Evolutionary conservation across 305 asterid genomes (phyloP).

Genomic region (Fraxinus sp.): DNA sequence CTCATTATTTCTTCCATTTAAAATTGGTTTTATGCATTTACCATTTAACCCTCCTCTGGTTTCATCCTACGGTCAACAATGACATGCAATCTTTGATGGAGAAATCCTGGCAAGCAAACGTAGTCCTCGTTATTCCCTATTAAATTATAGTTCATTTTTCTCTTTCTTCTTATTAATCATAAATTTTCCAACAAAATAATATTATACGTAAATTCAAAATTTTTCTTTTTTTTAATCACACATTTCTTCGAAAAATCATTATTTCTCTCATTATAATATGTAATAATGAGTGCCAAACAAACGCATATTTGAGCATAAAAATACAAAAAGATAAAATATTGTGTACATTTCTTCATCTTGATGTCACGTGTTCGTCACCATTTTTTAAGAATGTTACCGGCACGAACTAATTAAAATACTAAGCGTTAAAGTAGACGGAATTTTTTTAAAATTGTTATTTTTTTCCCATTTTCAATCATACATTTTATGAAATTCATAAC

Average conservation of each 20-base stretch:
- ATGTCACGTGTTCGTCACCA: neutral
- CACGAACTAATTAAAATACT: neutral
- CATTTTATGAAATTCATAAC: too few relatives aligned
- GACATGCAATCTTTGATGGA: neutral
- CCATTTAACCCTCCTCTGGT: neutral
- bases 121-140: neutral
- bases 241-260: too few relatives aligned
- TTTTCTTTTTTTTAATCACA: too few relatives aligned
- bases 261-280: too few relatives aligned
- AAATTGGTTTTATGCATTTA: neutral
- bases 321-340: neutral
- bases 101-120: neutral
- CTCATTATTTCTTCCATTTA: neutral
- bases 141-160: too few relatives aligned
- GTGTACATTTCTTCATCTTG: neutral
- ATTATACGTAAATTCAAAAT: too few relatives aligned
- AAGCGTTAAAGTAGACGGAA: neutral
- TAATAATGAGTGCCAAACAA: too few relatives aligned
- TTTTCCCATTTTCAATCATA: neutral
- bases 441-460: neutral
- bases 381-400: neutral
- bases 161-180: too few relatives aligned
- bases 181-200: too few relatives aligned
- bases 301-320: neutral
- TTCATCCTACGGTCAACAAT: constrained; percentile 1